Percentiles rank a stretch among this genome's conserved stretches.
phyloP scores from a whole-genome alignment of 805 yeast species.

The Saturnispora bothae region DNA sequence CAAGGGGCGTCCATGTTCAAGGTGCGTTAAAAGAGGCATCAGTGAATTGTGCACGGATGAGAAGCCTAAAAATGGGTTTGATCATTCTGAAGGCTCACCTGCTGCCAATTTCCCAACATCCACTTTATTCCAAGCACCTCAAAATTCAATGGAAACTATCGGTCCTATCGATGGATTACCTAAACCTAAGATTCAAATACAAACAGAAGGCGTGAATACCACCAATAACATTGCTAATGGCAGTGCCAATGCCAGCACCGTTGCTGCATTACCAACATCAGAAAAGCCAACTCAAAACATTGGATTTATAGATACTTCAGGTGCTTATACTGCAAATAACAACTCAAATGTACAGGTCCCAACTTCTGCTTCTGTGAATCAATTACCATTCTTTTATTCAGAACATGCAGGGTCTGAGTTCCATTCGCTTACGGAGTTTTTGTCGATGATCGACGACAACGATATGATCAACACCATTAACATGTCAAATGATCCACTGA shows the following conservation, averaged over 20 bases:
- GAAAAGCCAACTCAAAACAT: neutral
- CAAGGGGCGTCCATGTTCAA: constrained; percentile 59
- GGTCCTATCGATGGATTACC: constrained; percentile 3
- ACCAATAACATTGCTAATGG: too few species aligned
- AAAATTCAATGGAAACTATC: constrained; percentile 5
- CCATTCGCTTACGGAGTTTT: constrained; percentile 77
- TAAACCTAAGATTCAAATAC: constrained; percentile 3
- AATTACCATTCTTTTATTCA: constrained; percentile 73
- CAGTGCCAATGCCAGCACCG: too few species aligned
- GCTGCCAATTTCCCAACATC: constrained; percentile 4
- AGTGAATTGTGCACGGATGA: constrained; percentile 82
- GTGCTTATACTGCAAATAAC: neutral
- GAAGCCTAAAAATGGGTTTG: constrained; percentile 23
- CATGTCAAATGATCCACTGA: constrained; percentile 27
- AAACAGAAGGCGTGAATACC: too few species aligned
- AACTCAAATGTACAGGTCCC: neutral
- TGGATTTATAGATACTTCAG: neutral
- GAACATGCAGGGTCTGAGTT: constrained; percentile 93
- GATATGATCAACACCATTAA: constrained; percentile 41
- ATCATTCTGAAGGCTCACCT: neutral
- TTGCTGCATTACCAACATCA: neutral
- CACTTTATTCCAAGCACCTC: constrained; percentile 1
- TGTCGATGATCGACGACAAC: constrained; percentile 84
- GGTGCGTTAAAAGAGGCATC: constrained; percentile 80
- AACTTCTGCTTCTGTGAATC: constrained; percentile 28